Conservation (phyloP, 2,329 filamentous ascomycete genomes). For the Byssoonygena ceratinophila region DNA sequence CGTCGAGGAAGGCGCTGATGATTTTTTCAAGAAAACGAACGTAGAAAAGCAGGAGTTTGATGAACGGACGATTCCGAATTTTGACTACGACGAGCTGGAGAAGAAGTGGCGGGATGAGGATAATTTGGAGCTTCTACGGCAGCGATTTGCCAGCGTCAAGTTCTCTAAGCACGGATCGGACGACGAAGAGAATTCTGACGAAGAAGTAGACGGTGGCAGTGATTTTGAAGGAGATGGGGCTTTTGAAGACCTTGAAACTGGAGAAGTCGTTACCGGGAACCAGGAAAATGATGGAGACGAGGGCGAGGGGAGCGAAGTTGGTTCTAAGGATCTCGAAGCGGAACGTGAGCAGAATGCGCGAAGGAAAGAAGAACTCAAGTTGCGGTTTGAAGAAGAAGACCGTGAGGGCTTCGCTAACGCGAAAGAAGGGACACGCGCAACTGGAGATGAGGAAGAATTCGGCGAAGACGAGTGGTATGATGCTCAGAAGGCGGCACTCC, state of each 20-base stretch:
- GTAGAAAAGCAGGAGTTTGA: conserved; percentile 47
- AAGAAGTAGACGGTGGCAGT: conserved; percentile 37
- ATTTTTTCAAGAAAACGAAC: conserved; percentile 51
- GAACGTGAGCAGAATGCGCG: conserved; percentile 86
- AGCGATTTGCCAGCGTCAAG: conserved; percentile 63
- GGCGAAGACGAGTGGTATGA: conserved; percentile 99
- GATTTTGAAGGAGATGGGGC: conserved; percentile 63
- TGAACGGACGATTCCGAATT: conserved; percentile 65
- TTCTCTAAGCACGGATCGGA: conserved; percentile 47
- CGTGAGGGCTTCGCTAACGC: conserved; percentile 81
- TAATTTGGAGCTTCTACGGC: conserved; percentile 62
- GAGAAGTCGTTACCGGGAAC: conserved; percentile 43
- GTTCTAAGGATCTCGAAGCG: conserved; percentile 54
- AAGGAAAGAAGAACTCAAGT: conserved; percentile 85
- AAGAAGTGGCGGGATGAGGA: conserved; percentile 75
- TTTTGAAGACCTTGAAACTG: conserved; percentile 77
- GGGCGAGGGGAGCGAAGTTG: conserved; percentile 24
- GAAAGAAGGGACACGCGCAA: conserved; percentile 67
- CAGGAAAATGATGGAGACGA: conserved; percentile 26
- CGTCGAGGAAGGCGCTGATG: conserved; percentile 55
- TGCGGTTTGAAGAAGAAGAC: conserved; percentile 95
- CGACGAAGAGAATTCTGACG: conserved; percentile 45
- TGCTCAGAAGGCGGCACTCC: conserved; percentile 82
- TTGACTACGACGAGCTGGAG: conserved; percentile 70
- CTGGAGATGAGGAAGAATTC: conserved; percentile 66